Percentiles rank a stretch among this genome's conserved stretches.
Evolutionary conservation across 2,329 filamentous ascomycete genomes (phyloP).

Genomic region (Pseudofabraea citricarpa): DNA sequence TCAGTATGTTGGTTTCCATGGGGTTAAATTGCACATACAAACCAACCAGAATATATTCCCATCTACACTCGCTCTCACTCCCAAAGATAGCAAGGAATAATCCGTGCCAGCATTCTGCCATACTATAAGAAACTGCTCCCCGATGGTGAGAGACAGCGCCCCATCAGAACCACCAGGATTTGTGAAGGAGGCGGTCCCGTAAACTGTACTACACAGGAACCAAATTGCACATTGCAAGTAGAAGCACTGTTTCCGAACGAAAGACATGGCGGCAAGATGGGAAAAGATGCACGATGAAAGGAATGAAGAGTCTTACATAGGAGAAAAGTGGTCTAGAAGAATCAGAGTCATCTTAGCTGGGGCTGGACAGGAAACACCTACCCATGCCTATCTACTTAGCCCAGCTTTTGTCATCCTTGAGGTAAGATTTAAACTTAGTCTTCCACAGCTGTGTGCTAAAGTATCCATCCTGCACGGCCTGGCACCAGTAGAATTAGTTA

Average conservation of each 20-base stretch:
- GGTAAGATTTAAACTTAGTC: no score
- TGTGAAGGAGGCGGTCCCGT: not conserved
- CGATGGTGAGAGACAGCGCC: not conserved
- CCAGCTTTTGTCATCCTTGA: no score
- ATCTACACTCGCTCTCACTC: not conserved
- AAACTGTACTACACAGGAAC: not conserved
- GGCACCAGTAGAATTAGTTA: no score
- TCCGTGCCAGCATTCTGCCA: slow-evolving; percentile 1
- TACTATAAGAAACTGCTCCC: not conserved
- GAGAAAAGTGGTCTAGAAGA: not conserved
- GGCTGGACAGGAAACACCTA: no score
- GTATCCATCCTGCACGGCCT: no score
- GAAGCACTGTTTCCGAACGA: not conserved
- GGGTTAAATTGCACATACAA: not conserved
- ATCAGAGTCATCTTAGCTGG: no score
- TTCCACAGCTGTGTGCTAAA: no score
- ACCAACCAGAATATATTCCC: slow-evolving; percentile 7
- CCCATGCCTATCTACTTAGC: no score
- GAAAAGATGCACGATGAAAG: not conserved
- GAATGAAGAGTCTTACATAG: not conserved
- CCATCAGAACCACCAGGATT: not conserved
- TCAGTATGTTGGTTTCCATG: not conserved
- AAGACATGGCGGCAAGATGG: not conserved
- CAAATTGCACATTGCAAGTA: not conserved
- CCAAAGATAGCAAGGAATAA: slow-evolving; percentile 1